Conservation (phyloP, 352 stramenopile species). For the Globisporangium barbulae region DNA sequence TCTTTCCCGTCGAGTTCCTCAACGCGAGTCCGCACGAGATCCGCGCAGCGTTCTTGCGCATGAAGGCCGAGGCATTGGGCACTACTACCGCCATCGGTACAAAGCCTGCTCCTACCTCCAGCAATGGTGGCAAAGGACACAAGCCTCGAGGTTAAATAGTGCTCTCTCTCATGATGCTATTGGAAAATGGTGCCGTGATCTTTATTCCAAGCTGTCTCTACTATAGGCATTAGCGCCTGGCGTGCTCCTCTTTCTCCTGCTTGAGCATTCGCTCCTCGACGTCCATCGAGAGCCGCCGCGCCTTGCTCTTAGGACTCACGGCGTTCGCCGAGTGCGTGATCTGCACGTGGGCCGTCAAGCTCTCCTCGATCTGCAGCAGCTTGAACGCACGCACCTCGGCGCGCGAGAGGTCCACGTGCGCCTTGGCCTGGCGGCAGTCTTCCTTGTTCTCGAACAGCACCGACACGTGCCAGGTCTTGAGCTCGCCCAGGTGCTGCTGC, state of each 20-base stretch:
- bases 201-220: neutral
- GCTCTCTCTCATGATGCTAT: neutral
- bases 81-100: neutral
- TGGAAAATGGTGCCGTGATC: neutral
- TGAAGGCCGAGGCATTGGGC: conserved; percentile 50
- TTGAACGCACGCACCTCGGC: conserved; percentile 79
- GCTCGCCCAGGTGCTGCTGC: conserved; percentile 12
- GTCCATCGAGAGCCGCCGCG: conserved; percentile 25
- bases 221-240: neutral
- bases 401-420: conserved; percentile 67
- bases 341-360: conserved; percentile 56
- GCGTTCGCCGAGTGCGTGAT: conserved; percentile 41
- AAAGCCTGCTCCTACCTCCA: conserved; percentile 1
- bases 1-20: conserved; percentile 84
- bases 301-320: conserved; percentile 21
- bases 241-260: conserved; percentile 5
- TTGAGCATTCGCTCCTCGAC: conserved; percentile 17
- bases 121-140: conserved; percentile 4
- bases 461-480: conserved; percentile 59
- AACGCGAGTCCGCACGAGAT: conserved; percentile 60
- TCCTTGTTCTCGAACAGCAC: conserved; percentile 61
- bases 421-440: conserved; percentile 63
- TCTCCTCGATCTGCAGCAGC: conserved; percentile 71
- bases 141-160: conserved; percentile 1
- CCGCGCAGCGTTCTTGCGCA: conserved; percentile 49